These are phyloP conservation scores for Cryomyces antarcticus DNA, from an alignment of 495 filamentous ascomycete genomes.

Conservation along the genomic window DNA sequence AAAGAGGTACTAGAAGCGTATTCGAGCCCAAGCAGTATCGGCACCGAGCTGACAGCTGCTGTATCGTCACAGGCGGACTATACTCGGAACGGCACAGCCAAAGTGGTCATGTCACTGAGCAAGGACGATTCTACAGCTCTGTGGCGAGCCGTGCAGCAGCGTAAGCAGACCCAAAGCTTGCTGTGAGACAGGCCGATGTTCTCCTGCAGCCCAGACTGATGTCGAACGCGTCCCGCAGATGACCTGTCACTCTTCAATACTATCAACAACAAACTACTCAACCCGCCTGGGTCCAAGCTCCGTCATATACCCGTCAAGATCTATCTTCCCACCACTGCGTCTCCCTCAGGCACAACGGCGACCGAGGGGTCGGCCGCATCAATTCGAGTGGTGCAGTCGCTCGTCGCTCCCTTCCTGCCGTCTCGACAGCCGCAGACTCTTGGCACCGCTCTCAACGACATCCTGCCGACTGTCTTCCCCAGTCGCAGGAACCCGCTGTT, in stretches of 20 bases:
- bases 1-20: slow-evolving; percentile 43
- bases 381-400: slow-evolving; percentile 21
- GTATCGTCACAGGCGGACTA: slow-evolving; percentile 47
- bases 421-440: slow-evolving; percentile 49
- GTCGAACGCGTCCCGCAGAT: slow-evolving; percentile 25
- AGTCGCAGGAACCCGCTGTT: slow-evolving; percentile 69
- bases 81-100: slow-evolving; percentile 73
- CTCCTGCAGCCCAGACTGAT: not conserved
- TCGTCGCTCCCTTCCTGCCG: slow-evolving; percentile 13
- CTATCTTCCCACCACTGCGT: slow-evolving; percentile 54
- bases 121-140: slow-evolving; percentile 72
- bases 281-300: slow-evolving; percentile 46
- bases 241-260: slow-evolving; percentile 50
- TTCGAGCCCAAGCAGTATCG: not conserved
- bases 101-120: slow-evolving; percentile 78
- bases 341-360: slow-evolving; percentile 11
- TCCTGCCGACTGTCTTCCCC: slow-evolving; percentile 73
- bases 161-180: slow-evolving; percentile 24
- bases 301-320: slow-evolving; percentile 69
- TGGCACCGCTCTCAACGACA: slow-evolving; percentile 52
- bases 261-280: slow-evolving; percentile 60
- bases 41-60: not conserved
- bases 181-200: not conserved
- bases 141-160: slow-evolving; percentile 67
- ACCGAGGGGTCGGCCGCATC: slow-evolving; percentile 22